phyloP scores from a whole-genome alignment of 1,284 basidiomycete species.

The Sutorius eximius region DNA sequence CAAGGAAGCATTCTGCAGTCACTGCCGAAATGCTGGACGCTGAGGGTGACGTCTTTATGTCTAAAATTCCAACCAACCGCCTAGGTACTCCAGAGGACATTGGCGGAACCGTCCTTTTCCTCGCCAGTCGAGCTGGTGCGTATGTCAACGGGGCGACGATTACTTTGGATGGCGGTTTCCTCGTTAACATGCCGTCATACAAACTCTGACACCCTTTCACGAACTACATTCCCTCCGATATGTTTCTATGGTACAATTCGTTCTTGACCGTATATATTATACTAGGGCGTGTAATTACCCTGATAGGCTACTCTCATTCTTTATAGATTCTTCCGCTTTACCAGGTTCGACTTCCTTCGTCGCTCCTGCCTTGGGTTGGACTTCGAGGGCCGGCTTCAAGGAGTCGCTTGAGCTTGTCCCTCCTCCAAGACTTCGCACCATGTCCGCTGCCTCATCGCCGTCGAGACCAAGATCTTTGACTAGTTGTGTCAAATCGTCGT shows the following conservation, averaged over 20 bases:
- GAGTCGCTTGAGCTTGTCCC: conserved; percentile 8
- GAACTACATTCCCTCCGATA: background rate
- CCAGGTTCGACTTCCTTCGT: background rate
- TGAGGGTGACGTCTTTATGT: conserved; percentile 47
- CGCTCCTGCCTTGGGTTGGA: background rate
- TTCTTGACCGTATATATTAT: conserved; percentile 8
- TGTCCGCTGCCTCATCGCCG: conserved; percentile 67
- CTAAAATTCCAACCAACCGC: conserved; percentile 49
- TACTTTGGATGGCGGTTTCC: conserved; percentile 56
- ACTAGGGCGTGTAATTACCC: conserved; percentile 3
- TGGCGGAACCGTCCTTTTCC: conserved; percentile 60
- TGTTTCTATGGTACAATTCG: background rate
- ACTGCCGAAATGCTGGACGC: conserved; percentile 58
- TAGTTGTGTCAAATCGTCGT: conserved; percentile 66
- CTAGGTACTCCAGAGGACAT: conserved; percentile 67
- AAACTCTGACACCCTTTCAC: conserved; percentile 22
- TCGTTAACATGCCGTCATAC: conserved; percentile 36
- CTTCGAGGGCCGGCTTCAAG: conserved; percentile 1
- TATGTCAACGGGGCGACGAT: conserved; percentile 68
- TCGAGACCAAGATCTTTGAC: conserved; percentile 72
- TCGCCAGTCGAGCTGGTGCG: conserved; percentile 58
- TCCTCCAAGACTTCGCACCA: conserved; percentile 58
- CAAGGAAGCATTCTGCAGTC: conserved; percentile 41
- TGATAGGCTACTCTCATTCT: background rate
- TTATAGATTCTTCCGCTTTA: conserved; percentile 4